Evolutionary conservation across 1,139 yeast genomes (phyloP).

Genomic region (Yamadazyma triangularis): DNA sequence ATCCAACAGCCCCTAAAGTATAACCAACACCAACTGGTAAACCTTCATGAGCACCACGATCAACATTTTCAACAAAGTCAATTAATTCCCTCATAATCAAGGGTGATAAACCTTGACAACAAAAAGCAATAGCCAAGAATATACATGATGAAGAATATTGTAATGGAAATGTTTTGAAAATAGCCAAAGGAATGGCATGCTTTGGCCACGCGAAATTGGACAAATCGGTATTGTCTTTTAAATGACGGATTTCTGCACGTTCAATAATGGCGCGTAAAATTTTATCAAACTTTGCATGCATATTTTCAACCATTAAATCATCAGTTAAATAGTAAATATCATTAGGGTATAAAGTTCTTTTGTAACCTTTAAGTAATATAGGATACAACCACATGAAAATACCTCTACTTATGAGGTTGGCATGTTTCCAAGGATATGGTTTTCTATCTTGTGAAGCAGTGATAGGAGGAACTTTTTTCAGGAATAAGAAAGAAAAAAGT

Average conservation of each 20-base stretch:
- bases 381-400: conserved; percentile 43
- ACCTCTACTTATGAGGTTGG: conserved; percentile 22
- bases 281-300: conserved; percentile 30
- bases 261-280: conserved; percentile 20
- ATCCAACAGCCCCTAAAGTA: conserved; percentile 35
- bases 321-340: conserved; percentile 39
- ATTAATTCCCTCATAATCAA: conserved; percentile 36
- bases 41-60: conserved; percentile 29
- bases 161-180: conserved; percentile 34
- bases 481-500: conserved; percentile 29
- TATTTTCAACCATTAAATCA: conserved; percentile 34
- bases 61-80: conserved; percentile 35
- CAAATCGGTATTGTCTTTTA: conserved; percentile 19
- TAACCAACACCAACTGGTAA: conserved; percentile 38
- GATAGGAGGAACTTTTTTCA: conserved; percentile 32
- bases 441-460: conserved; percentile 33
- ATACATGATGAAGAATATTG: conserved; percentile 33
- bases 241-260: conserved; percentile 20
- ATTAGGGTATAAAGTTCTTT: conserved; percentile 36
- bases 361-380: conserved; percentile 36
- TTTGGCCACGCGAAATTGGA: conserved; percentile 33
- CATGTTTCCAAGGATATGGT: conserved; percentile 33
- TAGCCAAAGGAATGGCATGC: conserved; percentile 30
- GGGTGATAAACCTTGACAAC: conserved; percentile 39
- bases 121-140: conserved; percentile 34